Evolutionary conservation across 2,329 filamentous ascomycete genomes (phyloP).

Genomic region (Ascosphaera pollenicola): DNA sequence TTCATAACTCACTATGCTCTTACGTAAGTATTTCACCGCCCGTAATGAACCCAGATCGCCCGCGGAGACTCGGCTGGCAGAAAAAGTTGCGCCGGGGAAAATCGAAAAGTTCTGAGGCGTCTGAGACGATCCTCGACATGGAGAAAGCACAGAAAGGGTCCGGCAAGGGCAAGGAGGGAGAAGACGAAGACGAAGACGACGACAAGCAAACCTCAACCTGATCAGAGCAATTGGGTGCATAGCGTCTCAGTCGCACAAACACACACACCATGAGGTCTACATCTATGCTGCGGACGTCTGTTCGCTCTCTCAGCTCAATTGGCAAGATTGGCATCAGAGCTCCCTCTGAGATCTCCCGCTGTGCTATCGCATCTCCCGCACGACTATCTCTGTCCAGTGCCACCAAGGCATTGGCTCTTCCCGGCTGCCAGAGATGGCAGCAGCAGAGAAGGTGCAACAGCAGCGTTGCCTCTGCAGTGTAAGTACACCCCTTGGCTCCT

Average conservation of each 20-base stretch:
- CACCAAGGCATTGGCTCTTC: conserved; percentile 16
- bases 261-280: conserved; percentile 16
- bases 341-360: conserved; percentile 15
- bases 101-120: too few species aligned
- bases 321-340: conserved; percentile 14
- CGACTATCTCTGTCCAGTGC: conserved; percentile 13
- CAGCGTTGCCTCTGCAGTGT: conserved; percentile 23
- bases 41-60: too few species aligned
- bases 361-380: conserved; percentile 16
- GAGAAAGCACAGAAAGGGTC: too few species aligned
- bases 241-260: background rate
- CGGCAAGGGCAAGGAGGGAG: too few species aligned
- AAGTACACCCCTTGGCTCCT: conserved; percentile 6
- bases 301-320: conserved; percentile 17
- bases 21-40: too few species aligned
- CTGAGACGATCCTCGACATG: too few species aligned
- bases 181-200: background rate
- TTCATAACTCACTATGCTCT: too few species aligned
- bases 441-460: conserved; percentile 17
- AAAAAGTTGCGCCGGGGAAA: too few species aligned
- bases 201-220: background rate
- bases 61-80: too few species aligned
- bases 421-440: conserved; percentile 15
- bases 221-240: background rate
- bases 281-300: conserved; percentile 18